phyloP scores from a whole-genome alignment of 1,284 basidiomycete species.

The Pseudozyma thailandica region DNA sequence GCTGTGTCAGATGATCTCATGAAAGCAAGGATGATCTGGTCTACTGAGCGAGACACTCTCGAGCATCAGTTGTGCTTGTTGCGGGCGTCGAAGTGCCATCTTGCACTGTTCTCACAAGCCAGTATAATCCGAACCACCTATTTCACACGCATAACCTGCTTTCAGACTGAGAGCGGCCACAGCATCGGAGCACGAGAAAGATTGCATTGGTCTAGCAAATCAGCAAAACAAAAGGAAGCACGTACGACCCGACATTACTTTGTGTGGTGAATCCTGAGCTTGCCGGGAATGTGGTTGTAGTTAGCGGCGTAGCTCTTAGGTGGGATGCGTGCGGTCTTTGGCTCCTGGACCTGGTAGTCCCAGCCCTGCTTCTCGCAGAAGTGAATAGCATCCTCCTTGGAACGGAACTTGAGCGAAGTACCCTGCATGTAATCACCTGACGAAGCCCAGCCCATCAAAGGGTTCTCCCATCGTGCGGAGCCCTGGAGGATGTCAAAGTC shows the following conservation, averaged over 20 bases:
- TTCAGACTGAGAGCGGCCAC: background rate
- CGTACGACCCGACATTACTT: constrained; percentile 79
- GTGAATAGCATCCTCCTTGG: constrained; percentile 90
- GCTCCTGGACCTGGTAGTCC: constrained; percentile 69
- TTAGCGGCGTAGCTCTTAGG: constrained; percentile 84
- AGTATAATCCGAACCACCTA: too few relatives aligned
- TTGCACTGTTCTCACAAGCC: too few relatives aligned
- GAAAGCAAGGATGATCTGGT: background rate
- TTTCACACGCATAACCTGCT: too few relatives aligned
- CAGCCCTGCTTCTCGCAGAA: constrained; percentile 74
- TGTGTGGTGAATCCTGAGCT: constrained; percentile 86
- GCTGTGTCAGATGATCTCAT: too few relatives aligned
- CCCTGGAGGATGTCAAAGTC: constrained; percentile 93
- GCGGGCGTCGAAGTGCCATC: too few relatives aligned
- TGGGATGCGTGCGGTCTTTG: constrained; percentile 68
- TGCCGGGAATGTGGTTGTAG: constrained; percentile 83
- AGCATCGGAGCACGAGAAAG: background rate
- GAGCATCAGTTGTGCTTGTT: too few relatives aligned
- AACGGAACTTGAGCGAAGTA: constrained; percentile 84
- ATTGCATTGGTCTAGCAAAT: constrained; percentile 14
- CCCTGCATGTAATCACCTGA: constrained; percentile 96
- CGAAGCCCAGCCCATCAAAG: constrained; percentile 93
- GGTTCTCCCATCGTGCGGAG: constrained; percentile 95
- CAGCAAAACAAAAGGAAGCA: background rate
- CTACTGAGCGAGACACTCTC: too few relatives aligned